Conservation (phyloP, 305 asterid genomes). For the Nicotiana rustica region DNA sequence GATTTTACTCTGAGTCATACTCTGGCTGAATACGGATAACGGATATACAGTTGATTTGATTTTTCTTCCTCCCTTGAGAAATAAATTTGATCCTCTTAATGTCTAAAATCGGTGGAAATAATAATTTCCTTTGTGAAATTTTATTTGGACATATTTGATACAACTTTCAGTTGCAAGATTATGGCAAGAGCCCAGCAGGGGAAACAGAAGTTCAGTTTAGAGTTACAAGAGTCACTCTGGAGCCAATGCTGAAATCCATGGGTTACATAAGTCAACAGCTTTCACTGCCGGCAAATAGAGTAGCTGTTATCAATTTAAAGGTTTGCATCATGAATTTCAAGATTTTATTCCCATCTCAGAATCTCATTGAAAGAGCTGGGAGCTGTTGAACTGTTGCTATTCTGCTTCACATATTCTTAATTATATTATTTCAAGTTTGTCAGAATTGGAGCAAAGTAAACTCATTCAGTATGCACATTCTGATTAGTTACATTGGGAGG, state of each 20-base stretch:
- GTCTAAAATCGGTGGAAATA: not conserved
- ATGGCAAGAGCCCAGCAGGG: slow-evolving; percentile 67
- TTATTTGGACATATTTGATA: not conserved
- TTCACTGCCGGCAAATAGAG: slow-evolving; percentile 73
- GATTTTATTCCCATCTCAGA: slow-evolving; percentile 18
- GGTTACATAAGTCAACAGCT: slow-evolving; percentile 78
- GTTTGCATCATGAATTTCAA: slow-evolving; percentile 47
- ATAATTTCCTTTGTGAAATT: not conserved
- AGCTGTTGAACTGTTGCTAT: slow-evolving; percentile 9
- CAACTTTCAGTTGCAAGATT: slow-evolving; percentile 74
- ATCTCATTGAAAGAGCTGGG: not conserved
- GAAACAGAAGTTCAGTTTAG: slow-evolving; percentile 80
- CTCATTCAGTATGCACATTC: slow-evolving; percentile 15
- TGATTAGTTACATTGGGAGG: slow-evolving; percentile 19
- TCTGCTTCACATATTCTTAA: slow-evolving; percentile 14
- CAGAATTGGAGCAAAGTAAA: slow-evolving; percentile 30
- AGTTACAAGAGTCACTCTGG: slow-evolving; percentile 72
- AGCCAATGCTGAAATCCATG: slow-evolving; percentile 92
- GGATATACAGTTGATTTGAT: slow-evolving; percentile 21
- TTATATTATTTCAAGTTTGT: slow-evolving; percentile 24
- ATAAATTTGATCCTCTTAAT: slow-evolving; percentile 2
- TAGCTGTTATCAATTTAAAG: slow-evolving; percentile 85
- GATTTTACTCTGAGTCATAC: slow-evolving; percentile 19
- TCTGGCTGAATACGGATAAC: slow-evolving; percentile 8
- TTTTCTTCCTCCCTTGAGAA: slow-evolving; percentile 14